Base-by-base conservation (phyloP, 352 stramenopile species). In the Pythium rishiriense region DNA sequence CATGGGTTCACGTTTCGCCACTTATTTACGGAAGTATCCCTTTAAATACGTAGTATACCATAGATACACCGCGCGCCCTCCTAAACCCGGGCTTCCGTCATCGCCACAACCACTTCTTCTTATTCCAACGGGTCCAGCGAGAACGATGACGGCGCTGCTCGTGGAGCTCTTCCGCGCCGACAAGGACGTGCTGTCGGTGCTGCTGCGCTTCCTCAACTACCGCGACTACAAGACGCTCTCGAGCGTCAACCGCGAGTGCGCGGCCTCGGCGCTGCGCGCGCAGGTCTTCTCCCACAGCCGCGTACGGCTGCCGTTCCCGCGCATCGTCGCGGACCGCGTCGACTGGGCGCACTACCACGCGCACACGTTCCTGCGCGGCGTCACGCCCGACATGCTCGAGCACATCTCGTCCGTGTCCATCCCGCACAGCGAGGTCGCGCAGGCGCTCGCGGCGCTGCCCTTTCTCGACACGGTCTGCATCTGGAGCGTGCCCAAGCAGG, bases 121-220 rank as follows among this genome's bases (percentile, higher is more conserved):
- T 26, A 52, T 9, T 24, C 43, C n/a, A n/a, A n/a, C n/a, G n/a
- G n/a, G n/a, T n/a, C n/a, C n/a, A n/a, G n/a, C n/a, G n/a, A n/a
- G n/a, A n/a, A 39, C 33, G 7, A 53, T 17, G 14, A 65, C 50
- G 47, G 41, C 64, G 62, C 54, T 47, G 45, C 62, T 69, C 54
- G 62, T 69, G 37, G 62, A 69, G 21, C 47, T 69, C 26, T 69
- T 69, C 54, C 45, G 47, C 53, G 62, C 62, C 19, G 62, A 69
- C 62, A 69, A 62, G 54, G 62, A 69, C 54, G 62, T 69, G 53
- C 62, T 69, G n/a, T 69, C 62, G 28, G 62, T 69, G 45, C 54
- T 69, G 35, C 54, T 69, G 33, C 35, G 53, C 10, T 69, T 69
- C 62, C 48, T 69, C 24, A 58, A 54, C 62, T 69, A 64, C 62